phyloP scores from a whole-genome alignment of 106 monocot species.

The Platanthera zijinensis region DNA sequence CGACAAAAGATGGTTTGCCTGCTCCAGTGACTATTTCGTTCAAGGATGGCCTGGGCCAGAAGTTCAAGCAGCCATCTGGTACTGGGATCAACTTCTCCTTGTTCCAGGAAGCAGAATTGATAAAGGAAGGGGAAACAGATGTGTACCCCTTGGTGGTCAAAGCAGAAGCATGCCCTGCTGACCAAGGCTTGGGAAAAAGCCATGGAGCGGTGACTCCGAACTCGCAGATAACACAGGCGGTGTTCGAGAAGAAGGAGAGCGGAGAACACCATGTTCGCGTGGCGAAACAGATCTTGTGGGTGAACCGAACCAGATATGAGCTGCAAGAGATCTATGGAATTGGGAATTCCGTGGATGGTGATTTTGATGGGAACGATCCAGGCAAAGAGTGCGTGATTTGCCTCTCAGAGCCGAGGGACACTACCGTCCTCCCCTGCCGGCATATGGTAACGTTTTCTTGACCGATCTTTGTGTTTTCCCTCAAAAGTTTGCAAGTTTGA shows the following conservation, averaged over 20 bases:
- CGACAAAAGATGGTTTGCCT: conserved; percentile 26
- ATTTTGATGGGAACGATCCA: conserved; percentile 53
- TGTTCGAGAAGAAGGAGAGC: conserved; percentile 52
- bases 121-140: conserved; percentile 32
- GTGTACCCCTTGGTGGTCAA: conserved; percentile 44
- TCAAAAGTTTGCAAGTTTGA: neutral
- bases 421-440: conserved; percentile 65
- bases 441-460: conserved; percentile 44
- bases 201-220: conserved; percentile 15
- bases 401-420: conserved; percentile 61
- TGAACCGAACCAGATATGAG: conserved; percentile 43
- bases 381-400: conserved; percentile 78
- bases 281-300: conserved; percentile 62
- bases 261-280: conserved; percentile 36
- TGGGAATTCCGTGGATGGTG: conserved; percentile 40
- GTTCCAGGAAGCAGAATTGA: conserved; percentile 46
- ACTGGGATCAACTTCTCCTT: conserved; percentile 45
- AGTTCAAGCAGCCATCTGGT: conserved; percentile 52
- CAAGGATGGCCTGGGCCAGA: conserved; percentile 46
- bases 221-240: conserved; percentile 57
- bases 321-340: conserved; percentile 74
- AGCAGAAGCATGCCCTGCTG: conserved; percentile 36
- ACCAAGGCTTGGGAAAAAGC: conserved; percentile 1
- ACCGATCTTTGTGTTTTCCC: neutral
- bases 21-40: conserved; percentile 44